These are phyloP conservation scores for Cordyceps tenuipes DNA, from an alignment of 2,329 filamentous ascomycete species.

Conservation along the genomic window DNA sequence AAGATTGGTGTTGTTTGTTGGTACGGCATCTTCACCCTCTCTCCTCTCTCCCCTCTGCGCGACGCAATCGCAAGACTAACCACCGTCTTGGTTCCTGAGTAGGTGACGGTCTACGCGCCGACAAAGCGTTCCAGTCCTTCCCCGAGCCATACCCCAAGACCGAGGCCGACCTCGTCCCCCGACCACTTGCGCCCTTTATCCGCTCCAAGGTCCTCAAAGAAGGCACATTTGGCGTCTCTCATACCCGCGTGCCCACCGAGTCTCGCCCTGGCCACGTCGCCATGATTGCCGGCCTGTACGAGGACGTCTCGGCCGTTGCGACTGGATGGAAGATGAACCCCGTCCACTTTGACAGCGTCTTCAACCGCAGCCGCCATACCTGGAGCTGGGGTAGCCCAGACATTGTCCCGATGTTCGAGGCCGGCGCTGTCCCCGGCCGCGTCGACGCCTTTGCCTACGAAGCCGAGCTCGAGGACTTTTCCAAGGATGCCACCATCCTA, in stretches of 20 bases:
- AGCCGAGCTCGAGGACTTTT: constrained; percentile 84
- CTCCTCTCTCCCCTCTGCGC: neutral
- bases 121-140: constrained; percentile 94
- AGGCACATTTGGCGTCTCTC: constrained; percentile 93
- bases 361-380: constrained; percentile 92
- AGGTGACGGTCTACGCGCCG: constrained; percentile 89
- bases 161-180: constrained; percentile 58
- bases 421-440: constrained; percentile 78
- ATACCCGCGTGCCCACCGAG: constrained; percentile 93
- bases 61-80: constrained; percentile 5
- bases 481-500: constrained; percentile 67
- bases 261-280: constrained; percentile 95
- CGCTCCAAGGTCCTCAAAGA: constrained; percentile 81
- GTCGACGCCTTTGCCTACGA: constrained; percentile 83
- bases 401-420: constrained; percentile 93
- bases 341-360: constrained; percentile 97
- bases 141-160: constrained; percentile 71
- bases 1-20: constrained; percentile 86
- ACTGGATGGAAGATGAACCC: constrained; percentile 99
- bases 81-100: neutral
- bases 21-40: constrained; percentile 34
- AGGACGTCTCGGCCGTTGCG: constrained; percentile 94
- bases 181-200: constrained; percentile 82
- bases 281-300: constrained; percentile 90
- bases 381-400: constrained; percentile 99